A percentile compares a stretch with the other conserved stretches of the same genome.
Conservation (phyloP, 441 rosid genomes). For the Pelargonium citronellum region DNA sequence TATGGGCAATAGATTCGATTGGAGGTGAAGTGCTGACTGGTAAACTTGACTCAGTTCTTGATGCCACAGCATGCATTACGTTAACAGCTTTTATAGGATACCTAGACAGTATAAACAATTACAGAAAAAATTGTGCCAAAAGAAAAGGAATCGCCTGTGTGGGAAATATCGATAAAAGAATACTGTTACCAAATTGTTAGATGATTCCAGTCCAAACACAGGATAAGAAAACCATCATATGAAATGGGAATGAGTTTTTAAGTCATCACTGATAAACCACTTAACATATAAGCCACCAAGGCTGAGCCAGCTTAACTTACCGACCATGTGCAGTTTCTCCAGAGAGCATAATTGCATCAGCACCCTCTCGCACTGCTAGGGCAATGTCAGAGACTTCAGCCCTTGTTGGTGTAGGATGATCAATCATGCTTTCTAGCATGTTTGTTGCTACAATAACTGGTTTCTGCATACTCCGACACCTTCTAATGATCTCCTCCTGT, state of each 20-base stretch:
- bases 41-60: conserved; percentile 80
- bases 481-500: conserved; percentile 85
- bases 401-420: conserved; percentile 96
- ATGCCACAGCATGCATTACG: conserved; percentile 89
- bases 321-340: conserved; percentile 99
- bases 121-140: neutral
- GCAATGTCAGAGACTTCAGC: conserved; percentile 99
- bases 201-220: too few species aligned
- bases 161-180: neutral
- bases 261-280: neutral
- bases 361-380: conserved; percentile 91
- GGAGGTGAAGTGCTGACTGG: conserved; percentile 51
- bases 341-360: conserved; percentile 95
- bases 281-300: neutral
- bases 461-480: conserved; percentile 79
- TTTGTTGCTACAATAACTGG: conserved; percentile 95
- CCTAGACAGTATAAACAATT: conserved; percentile 25
- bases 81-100: conserved; percentile 86
- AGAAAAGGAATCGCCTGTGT: neutral
- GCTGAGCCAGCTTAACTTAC: conserved; percentile 37
- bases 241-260: too few species aligned
- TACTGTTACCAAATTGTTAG: neutral
- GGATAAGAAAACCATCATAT: too few species aligned
- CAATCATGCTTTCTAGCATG: conserved; percentile 97
- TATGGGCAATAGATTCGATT: conserved; percentile 37